Evolutionary conservation across 2,329 filamentous ascomycete genomes (phyloP).

Genomic region (Alternaria triticimaculans): DNA sequence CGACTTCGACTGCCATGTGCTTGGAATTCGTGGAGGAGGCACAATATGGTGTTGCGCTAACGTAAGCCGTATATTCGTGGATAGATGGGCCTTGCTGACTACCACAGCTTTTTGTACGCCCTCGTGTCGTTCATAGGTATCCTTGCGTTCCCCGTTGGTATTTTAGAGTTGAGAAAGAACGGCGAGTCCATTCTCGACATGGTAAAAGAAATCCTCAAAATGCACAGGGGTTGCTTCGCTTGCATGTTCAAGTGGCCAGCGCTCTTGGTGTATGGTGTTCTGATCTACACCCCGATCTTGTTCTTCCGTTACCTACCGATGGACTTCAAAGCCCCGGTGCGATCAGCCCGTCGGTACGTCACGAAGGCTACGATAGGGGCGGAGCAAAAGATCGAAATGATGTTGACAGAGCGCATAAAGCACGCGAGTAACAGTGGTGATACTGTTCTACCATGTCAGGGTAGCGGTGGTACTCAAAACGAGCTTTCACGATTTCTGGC

Average conservation of each 20-base stretch:
- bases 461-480: slow-evolving; percentile 3
- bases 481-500: slow-evolving; percentile 33
- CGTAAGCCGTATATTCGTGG: slow-evolving; percentile 12
- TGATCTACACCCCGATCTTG: slow-evolving; percentile 12
- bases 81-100: background rate
- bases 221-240: background rate
- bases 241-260: slow-evolving; percentile 2
- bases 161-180: background rate
- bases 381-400: slow-evolving; percentile 18
- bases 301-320: slow-evolving; percentile 30
- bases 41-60: slow-evolving; percentile 27
- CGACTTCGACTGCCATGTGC: slow-evolving; percentile 28
- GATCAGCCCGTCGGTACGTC: slow-evolving; percentile 21
- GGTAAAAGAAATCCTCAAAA: background rate
- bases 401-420: slow-evolving; percentile 13
- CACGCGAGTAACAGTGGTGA: background rate
- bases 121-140: slow-evolving; percentile 20
- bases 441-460: slow-evolving; percentile 1
- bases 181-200: background rate
- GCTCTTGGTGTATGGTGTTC: background rate
- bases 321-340: slow-evolving; percentile 19
- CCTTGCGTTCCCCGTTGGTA: slow-evolving; percentile 4
- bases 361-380: slow-evolving; percentile 22
- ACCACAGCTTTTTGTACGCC: slow-evolving; percentile 15
- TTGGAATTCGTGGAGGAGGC: slow-evolving; percentile 29